Conservation (phyloP, 2,329 filamentous ascomycete species). For the Aspergillus jensenii region DNA sequence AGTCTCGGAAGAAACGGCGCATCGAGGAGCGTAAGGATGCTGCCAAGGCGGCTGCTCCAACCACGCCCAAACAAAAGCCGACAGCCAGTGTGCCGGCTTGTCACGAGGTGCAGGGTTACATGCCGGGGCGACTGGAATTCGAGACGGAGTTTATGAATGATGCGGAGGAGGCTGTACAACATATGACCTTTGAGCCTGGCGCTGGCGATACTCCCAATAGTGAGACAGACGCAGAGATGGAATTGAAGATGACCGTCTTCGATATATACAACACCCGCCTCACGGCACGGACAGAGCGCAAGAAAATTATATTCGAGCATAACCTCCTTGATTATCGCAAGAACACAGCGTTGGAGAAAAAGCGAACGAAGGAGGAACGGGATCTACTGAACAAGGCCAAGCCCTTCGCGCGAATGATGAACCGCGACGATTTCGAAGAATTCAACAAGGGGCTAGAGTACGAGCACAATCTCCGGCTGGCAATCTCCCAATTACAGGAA, state of each 20-base stretch:
- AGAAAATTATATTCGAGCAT: conserved; percentile 96
- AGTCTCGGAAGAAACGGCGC: conserved; percentile 83
- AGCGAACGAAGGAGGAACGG: conserved; percentile 89
- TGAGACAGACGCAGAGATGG: conserved; percentile 91
- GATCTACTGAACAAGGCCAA: conserved; percentile 92
- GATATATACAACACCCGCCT: conserved; percentile 95
- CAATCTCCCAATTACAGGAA: conserved; percentile 87
- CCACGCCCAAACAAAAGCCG: conserved; percentile 90
- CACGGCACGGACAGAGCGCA: conserved; percentile 86
- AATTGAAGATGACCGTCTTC: conserved; percentile 96
- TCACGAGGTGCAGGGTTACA: conserved; percentile 97
- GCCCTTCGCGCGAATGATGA: conserved; percentile 96
- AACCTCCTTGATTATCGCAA: conserved; percentile 90
- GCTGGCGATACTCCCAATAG: conserved; percentile 89
- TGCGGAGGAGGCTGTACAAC: conserved; percentile 94
- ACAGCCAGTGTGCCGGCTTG: conserved; percentile 93
- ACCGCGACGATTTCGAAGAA: conserved; percentile 81
- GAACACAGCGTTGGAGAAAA: conserved; percentile 87
- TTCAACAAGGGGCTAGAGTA: conserved; percentile 83
- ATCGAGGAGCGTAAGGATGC: conserved; percentile 91
- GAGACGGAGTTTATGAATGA: conserved; percentile 98
- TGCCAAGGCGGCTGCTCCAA: conserved; percentile 76
- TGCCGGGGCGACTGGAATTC: conserved; percentile 95
- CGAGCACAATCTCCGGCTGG: conserved; percentile 86
- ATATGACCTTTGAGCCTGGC: conserved; percentile 97